A percentile compares a stretch with the other conserved stretches of the same genome.
Conservation (phyloP, 2,329 filamentous ascomycete species). For the Aureobasidium pullulans region DNA sequence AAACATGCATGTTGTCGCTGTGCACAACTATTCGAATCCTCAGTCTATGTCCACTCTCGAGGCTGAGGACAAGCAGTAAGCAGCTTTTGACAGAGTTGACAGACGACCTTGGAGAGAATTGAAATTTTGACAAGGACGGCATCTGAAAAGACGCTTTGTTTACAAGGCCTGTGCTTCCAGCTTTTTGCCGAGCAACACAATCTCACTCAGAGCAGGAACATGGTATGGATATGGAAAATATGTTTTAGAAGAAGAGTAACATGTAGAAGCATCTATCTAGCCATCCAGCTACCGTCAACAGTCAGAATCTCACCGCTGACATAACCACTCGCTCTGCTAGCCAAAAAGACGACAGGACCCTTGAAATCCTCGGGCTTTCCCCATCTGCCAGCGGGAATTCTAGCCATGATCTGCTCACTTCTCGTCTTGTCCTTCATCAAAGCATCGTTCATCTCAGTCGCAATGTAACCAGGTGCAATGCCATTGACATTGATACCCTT, state of each 20-base stretch:
- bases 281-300: conserved; percentile 72
- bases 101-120: too few species aligned
- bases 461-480: conserved; percentile 84
- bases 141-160: neutral
- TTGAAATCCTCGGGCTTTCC: conserved; percentile 81
- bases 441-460: conserved; percentile 89
- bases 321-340: conserved; percentile 69
- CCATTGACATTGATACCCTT: conserved; percentile 78
- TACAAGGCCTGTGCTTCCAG: neutral
- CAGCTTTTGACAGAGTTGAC: too few species aligned
- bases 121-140: neutral
- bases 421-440: conserved; percentile 65
- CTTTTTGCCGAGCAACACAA: neutral
- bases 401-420: conserved; percentile 63
- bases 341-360: conserved; percentile 70
- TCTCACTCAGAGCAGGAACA: neutral
- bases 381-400: conserved; percentile 82
- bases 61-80: too few species aligned
- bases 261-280: conserved; percentile 6
- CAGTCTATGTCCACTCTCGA: too few species aligned
- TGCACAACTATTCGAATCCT: too few species aligned
- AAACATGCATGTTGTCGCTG: too few species aligned
- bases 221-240: neutral
- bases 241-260: neutral
- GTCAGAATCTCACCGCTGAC: conserved; percentile 74